phyloP scores from a whole-genome alignment of 2,329 filamentous ascomycete genomes.

The Fusarium newnesense region DNA sequence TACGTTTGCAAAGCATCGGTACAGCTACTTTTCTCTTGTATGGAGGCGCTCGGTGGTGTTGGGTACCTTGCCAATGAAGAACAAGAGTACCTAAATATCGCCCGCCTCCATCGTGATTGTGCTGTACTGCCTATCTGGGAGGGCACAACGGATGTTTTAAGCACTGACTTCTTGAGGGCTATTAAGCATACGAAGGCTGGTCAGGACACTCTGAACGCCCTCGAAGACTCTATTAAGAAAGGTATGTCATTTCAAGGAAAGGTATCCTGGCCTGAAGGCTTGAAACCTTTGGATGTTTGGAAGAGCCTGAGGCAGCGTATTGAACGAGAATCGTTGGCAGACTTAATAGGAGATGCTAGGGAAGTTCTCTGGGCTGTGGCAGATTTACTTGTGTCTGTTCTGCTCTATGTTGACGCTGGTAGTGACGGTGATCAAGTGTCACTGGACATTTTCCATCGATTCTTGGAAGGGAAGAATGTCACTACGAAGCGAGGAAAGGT shows the following conservation, averaged over 20 bases:
- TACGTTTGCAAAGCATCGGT: constrained; percentile 63
- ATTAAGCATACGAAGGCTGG: constrained; percentile 57
- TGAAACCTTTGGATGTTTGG: constrained; percentile 53
- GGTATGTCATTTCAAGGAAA: constrained; percentile 41
- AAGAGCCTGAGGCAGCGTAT: constrained; percentile 50
- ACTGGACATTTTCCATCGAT: constrained; percentile 54
- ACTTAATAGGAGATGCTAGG: constrained; percentile 59
- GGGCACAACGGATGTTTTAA: constrained; percentile 77
- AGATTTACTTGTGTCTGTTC: constrained; percentile 55
- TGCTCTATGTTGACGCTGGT: constrained; percentile 55
- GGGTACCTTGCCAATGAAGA: constrained; percentile 73
- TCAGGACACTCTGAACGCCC: constrained; percentile 51
- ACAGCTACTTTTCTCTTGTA: constrained; percentile 63
- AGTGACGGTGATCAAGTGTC: constrained; percentile 51
- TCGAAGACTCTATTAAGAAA: constrained; percentile 53
- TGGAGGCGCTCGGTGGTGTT: constrained; percentile 73
- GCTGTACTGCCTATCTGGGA: constrained; percentile 76
- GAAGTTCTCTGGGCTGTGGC: constrained; percentile 56
- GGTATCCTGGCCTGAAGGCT: constrained; percentile 38
- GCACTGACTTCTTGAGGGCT: constrained; percentile 60
- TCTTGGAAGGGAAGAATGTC: constrained; percentile 46
- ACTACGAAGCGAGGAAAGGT: constrained; percentile 29
- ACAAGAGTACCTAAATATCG: constrained; percentile 72
- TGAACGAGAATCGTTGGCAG: constrained; percentile 47
- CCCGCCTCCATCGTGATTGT: constrained; percentile 72